Percentiles rank a stretch among this genome's conserved stretches.
Conservation (phyloP, 208 protist species). For the Strigomonas culicis region DNA sequence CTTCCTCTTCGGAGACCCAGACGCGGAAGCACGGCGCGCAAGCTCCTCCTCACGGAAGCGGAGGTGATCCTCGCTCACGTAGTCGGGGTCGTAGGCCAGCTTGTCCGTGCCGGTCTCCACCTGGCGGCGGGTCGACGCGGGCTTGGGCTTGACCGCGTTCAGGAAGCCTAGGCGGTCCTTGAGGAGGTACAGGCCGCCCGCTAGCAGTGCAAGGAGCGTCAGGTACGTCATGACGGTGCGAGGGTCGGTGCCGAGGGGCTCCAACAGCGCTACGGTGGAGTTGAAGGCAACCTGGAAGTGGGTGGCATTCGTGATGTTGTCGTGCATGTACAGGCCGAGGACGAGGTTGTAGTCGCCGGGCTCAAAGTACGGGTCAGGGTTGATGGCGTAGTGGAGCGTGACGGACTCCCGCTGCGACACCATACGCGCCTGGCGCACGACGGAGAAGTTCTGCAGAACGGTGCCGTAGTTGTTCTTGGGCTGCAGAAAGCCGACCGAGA, state of each 20-base stretch:
- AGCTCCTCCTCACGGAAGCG: slow-evolving; percentile 65
- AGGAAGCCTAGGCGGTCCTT: slow-evolving; percentile 43
- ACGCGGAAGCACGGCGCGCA: slow-evolving; percentile 27
- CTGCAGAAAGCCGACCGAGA: slow-evolving; percentile 54
- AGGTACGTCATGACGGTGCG: slow-evolving; percentile 82
- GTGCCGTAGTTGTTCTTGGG: slow-evolving; percentile 31
- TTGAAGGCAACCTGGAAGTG: slow-evolving; percentile 74
- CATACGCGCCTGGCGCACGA: slow-evolving; percentile 64
- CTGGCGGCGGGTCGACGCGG: neutral
- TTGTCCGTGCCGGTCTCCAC: neutral
- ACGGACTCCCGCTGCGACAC: slow-evolving; percentile 56
- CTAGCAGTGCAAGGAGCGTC: slow-evolving; percentile 60
- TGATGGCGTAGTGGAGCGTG: slow-evolving; percentile 83
- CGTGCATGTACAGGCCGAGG: slow-evolving; percentile 70
- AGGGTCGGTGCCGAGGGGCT: slow-evolving; percentile 68
- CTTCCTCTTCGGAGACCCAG: slow-evolving; percentile 49
- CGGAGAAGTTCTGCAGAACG: slow-evolving; percentile 88
- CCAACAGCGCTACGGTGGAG: slow-evolving; percentile 60
- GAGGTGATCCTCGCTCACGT: slow-evolving; percentile 78
- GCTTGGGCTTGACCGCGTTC: slow-evolving; percentile 28
- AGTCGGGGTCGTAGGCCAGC: slow-evolving; percentile 62
- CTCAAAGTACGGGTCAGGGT: slow-evolving; percentile 60
- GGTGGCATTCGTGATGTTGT: slow-evolving; percentile 57
- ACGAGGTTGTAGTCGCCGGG: slow-evolving; percentile 81
- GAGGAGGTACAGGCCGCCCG: slow-evolving; percentile 42